Evolutionary conservation across 768 basidiomycete species (phyloP), one percentile per base, ranked within the genome.

Genomic region (Mycena amicta): DNA sequence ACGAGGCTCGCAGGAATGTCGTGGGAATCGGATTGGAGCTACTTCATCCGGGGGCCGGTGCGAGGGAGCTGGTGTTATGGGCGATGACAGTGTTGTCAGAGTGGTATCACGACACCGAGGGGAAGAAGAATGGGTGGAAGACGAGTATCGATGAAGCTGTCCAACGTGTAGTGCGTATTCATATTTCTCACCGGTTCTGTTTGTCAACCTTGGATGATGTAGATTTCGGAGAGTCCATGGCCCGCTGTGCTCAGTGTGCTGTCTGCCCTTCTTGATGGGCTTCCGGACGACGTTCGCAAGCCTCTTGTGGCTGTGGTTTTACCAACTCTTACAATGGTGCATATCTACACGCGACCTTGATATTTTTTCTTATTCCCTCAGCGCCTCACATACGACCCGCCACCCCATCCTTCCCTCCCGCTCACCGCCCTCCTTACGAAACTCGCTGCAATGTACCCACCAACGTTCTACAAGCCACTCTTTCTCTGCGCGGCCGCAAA

Each of bases 401-500:
- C 85, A 1, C 72, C 80, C 16, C 66, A 73, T 55, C 83, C 84
- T 3, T 80, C 69, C 40, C 67, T 72, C 2, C 69, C 74, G 1
- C 71, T 92, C 0, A 76, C 82, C 4, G 71, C 75, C 30, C 74
- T 92, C 41, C 73, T 91, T 2, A 74, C 80, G 29, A 71, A 71
- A 16, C 62, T 87, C 20, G 83, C 87, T 2, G 72, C 77, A 46
- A 61, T 70, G 16, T 79, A 82, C 56, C 89, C 89, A 0, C 84
- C 80, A 51, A 59, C 85, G 0, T 90, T 92, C 71, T 91, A 83
- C 75, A 89, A 86, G 67, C 86, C 88, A 0, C 71, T 92, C 6
- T 89, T 92, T 65, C 71, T 78, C 0, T 89, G 88, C 59, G 87
- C 90, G 0, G 83, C 83, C 2, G 84, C 88, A 0, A 76, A 78